Conservation (phyloP, 2,329 filamentous ascomycete species). For the Harringtonia lauricola region DNA sequence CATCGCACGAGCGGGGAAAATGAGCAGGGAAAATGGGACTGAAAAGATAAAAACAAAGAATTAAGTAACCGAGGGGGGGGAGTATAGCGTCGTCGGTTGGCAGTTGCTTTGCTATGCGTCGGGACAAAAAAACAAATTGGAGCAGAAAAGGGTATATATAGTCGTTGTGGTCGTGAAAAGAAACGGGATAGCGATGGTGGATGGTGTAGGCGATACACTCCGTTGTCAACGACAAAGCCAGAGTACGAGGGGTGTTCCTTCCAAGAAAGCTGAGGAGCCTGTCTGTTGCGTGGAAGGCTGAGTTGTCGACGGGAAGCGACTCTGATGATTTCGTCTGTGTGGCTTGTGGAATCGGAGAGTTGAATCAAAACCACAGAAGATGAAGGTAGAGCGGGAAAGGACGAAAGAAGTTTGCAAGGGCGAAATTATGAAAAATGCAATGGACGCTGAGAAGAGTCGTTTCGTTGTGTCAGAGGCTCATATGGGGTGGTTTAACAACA, state of each 20-base stretch:
- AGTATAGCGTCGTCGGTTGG: too few species aligned
- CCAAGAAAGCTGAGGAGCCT: conserved; percentile 4
- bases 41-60: conserved; percentile 13
- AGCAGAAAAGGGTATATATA: conserved; percentile 19
- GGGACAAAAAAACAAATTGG: conserved; percentile 6
- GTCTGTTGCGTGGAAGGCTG: not conserved
- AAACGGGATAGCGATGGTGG: conserved; percentile 10
- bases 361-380: not conserved
- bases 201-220: conserved; percentile 9
- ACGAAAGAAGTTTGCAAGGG: conserved; percentile 5
- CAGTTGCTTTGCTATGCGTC: not conserved
- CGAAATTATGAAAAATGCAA: too few species aligned
- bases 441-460: conserved; percentile 11
- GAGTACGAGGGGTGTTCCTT: conserved; percentile 9
- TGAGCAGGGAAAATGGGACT: not conserved
- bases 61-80: conserved; percentile 5
- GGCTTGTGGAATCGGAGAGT: not conserved
- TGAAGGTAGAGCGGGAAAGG: not conserved
- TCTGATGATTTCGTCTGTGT: too few species aligned
- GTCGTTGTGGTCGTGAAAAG: conserved; percentile 11
- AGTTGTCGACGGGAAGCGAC: not conserved
- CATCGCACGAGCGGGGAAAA: conserved; percentile 31
- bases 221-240: conserved; percentile 5
- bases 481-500: conserved; percentile 13
- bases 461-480: conserved; percentile 7